Evolutionary conservation across 208 protist species (phyloP).

Genomic region (Tritrichomonas musculus): DNA sequence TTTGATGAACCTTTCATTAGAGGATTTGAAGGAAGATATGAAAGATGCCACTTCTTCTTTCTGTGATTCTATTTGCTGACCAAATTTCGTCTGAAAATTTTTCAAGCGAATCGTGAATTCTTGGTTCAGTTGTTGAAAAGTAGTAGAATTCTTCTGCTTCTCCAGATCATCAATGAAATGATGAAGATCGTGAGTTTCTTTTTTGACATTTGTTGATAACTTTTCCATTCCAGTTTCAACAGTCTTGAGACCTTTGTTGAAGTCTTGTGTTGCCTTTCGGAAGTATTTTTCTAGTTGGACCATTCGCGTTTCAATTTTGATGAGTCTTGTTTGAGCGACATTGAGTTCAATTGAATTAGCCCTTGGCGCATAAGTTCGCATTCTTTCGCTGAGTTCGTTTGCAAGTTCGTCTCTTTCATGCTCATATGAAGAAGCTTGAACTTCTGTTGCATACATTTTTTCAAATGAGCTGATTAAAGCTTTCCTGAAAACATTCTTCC

Average conservation of each 20-base stretch:
- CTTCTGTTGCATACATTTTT: background rate
- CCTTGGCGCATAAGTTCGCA: background rate
- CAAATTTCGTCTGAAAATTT: background rate
- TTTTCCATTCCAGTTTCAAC: background rate
- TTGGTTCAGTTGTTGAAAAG: background rate
- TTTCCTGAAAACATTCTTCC: background rate
- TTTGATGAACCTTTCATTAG: conserved; percentile 3
- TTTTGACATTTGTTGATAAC: background rate
- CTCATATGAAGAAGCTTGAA: background rate
- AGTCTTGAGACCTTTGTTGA: background rate
- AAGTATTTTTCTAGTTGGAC: conserved; percentile 23
- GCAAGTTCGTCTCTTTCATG: background rate
- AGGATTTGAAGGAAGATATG: background rate
- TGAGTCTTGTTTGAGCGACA: background rate
- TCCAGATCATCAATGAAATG: background rate
- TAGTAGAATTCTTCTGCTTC: background rate
- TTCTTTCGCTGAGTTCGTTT: background rate
- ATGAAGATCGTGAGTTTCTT: background rate
- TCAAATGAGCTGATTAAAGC: background rate
- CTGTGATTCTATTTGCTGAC: too few species aligned
- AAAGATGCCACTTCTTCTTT: background rate
- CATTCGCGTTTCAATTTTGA: background rate
- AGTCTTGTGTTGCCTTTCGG: background rate
- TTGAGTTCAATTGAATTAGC: background rate
- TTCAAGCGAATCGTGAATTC: background rate